phyloP scores from a whole-genome alignment of 331 rosid species.

The Stylosanthes scabra region DNA sequence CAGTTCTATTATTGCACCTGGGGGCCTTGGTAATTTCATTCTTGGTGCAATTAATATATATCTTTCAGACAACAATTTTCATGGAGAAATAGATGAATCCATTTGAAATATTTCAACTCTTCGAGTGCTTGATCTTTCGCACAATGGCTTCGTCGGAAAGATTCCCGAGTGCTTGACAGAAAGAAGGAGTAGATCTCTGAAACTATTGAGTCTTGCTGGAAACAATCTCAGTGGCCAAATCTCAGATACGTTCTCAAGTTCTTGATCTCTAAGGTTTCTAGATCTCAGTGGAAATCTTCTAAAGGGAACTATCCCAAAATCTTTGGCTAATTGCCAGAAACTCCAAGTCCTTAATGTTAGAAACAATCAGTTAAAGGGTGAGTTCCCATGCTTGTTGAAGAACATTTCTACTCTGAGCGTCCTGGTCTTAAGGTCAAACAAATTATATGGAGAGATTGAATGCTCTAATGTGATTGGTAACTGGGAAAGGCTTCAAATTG shows the following conservation, averaged over 20 bases:
- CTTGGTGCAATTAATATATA: background rate
- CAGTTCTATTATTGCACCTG: slow-evolving; percentile 23
- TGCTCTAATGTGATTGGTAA: slow-evolving; percentile 5
- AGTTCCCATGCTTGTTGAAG: slow-evolving; percentile 40
- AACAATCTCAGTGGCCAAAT: background rate
- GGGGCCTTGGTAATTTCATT: slow-evolving; percentile 15
- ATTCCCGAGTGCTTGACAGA: slow-evolving; percentile 36
- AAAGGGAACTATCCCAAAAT: too few species aligned
- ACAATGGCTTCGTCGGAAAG: slow-evolving; percentile 2
- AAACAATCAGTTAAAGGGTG: slow-evolving; percentile 15
- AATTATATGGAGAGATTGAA: slow-evolving; percentile 26
- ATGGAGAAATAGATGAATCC: slow-evolving; percentile 45
- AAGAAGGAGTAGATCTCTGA: background rate
- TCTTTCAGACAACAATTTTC: slow-evolving; percentile 37
- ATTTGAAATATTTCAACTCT: slow-evolving; percentile 48
- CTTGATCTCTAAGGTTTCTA: too few species aligned
- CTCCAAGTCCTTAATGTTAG: slow-evolving; percentile 37
- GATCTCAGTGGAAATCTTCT: too few species aligned
- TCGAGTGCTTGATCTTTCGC: slow-evolving; percentile 32
- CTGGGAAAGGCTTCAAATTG: too few species aligned
- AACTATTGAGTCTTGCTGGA: slow-evolving; percentile 26
- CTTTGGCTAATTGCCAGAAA: slow-evolving; percentile 20
- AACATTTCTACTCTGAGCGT: slow-evolving; percentile 18
- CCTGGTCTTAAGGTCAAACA: slow-evolving; percentile 29
- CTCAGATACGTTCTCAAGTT: too few species aligned